Percentiles rank a stretch among this genome's conserved stretches.
These are phyloP conservation scores for Taphrina confusa DNA, from an alignment of 1,139 yeast genomes.

Conservation along the genomic window DNA sequence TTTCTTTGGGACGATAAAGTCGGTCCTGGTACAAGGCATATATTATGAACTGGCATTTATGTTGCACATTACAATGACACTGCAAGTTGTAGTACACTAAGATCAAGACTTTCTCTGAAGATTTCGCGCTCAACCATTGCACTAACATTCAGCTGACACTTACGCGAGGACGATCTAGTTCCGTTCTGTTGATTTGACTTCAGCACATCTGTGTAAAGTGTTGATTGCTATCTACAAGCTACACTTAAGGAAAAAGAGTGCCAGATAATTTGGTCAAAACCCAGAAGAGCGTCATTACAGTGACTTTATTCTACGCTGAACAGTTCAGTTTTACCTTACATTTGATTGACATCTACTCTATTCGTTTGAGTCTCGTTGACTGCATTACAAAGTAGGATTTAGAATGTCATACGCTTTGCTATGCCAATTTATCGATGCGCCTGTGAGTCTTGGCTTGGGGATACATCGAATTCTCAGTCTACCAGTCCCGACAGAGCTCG, in stretches of 20 bases:
- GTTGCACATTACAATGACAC: background rate
- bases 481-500: too few relatives aligned
- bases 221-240: conserved; percentile 24
- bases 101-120: too few relatives aligned
- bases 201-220: conserved; percentile 31
- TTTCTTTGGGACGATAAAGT: background rate
- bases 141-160: too few relatives aligned
- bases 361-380: too few relatives aligned
- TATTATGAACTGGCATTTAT: background rate
- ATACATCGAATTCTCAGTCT: too few relatives aligned
- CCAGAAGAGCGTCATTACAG: background rate
- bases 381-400: too few relatives aligned
- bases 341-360: background rate
- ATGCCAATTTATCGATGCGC: too few relatives aligned
- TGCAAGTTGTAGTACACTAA: too few relatives aligned
- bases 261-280: conserved; percentile 12
- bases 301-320: conserved; percentile 13
- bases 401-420: too few relatives aligned
- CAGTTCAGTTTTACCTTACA: conserved; percentile 15
- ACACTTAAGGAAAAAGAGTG: conserved; percentile 31
- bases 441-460: too few relatives aligned
- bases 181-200: background rate
- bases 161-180: too few relatives aligned
- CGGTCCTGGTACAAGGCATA: background rate
- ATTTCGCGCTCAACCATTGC: too few relatives aligned